Conservation (phyloP, 192 early-diverging fungal genomes). For the Podila verticillata region DNA sequence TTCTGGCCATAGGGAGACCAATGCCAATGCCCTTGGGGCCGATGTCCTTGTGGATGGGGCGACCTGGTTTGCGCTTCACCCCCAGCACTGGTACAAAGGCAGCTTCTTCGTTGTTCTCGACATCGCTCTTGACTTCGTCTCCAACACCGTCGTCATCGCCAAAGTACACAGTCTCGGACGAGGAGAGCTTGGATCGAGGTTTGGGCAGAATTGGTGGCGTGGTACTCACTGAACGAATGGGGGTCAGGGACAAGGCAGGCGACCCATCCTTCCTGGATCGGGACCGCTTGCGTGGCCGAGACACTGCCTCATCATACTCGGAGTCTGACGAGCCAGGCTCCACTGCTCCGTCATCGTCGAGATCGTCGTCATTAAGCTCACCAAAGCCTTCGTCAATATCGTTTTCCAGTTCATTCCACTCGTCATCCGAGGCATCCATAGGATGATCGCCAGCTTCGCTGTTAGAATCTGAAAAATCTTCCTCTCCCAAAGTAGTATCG, state of each 20-base stretch:
- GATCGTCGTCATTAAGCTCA: conserved; percentile 9
- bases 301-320: conserved; percentile 24
- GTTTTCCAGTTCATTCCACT: conserved; percentile 33
- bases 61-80: not conserved
- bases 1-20: not conserved
- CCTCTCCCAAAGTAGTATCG: conserved; percentile 12
- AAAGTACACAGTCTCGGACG: conserved; percentile 37
- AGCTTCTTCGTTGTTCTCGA: not conserved
- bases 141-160: conserved; percentile 6
- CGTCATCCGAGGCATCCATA: conserved; percentile 17
- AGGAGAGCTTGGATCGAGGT: conserved; percentile 6
- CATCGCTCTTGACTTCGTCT: not conserved
- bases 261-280: not conserved
- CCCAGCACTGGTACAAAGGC: not conserved
- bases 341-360: conserved; percentile 22
- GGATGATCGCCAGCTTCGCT: not conserved
- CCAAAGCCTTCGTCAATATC: conserved; percentile 31
- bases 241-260: not conserved
- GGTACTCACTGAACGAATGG: not conserved
- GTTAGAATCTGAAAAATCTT: conserved; percentile 7
- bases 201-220: not conserved
- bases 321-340: conserved; percentile 37
- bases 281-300: not conserved
- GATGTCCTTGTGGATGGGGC: not conserved
- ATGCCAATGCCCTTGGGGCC: not conserved